These are phyloP conservation scores for Mallotus repandus DNA, from an alignment of 441 rosid genomes.

Conservation along the genomic window DNA sequence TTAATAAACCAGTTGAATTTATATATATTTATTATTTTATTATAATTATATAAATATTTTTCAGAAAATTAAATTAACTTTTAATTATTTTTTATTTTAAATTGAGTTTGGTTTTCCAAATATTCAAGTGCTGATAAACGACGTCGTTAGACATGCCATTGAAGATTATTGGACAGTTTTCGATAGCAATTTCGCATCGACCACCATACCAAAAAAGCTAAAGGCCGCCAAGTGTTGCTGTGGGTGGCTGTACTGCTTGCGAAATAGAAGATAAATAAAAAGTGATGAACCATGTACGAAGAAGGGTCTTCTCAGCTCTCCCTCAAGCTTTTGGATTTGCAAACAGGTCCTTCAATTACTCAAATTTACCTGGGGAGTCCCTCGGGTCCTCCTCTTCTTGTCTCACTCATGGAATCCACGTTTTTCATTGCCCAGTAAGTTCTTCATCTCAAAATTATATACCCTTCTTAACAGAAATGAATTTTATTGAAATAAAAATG, in stretches of 20 bases:
- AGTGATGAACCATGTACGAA: constrained; percentile 35
- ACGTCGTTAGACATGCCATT: neutral
- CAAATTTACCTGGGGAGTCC: constrained; percentile 40
- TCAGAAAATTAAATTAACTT: too few species aligned
- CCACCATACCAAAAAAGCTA: constrained; percentile 5
- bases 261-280: neutral
- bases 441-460: neutral
- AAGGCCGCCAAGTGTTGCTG: constrained; percentile 26
- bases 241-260: constrained; percentile 18
- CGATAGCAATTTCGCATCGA: constrained; percentile 5
- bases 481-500: neutral
- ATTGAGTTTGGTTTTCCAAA: too few species aligned
- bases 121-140: neutral
- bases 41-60: too few species aligned
- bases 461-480: constrained; percentile 3
- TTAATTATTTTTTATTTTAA: too few species aligned
- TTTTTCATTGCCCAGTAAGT: constrained; percentile 86
- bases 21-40: too few species aligned
- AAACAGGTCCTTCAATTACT: constrained; percentile 48
- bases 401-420: constrained; percentile 77
- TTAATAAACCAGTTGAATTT: too few species aligned
- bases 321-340: constrained; percentile 46
- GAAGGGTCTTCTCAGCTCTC: constrained; percentile 36
- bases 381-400: constrained; percentile 42
- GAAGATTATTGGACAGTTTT: neutral